Evolutionary conservation across 176 grass and related monocot genomes (phyloP).

Genomic region (Neostapfia colusana): DNA sequence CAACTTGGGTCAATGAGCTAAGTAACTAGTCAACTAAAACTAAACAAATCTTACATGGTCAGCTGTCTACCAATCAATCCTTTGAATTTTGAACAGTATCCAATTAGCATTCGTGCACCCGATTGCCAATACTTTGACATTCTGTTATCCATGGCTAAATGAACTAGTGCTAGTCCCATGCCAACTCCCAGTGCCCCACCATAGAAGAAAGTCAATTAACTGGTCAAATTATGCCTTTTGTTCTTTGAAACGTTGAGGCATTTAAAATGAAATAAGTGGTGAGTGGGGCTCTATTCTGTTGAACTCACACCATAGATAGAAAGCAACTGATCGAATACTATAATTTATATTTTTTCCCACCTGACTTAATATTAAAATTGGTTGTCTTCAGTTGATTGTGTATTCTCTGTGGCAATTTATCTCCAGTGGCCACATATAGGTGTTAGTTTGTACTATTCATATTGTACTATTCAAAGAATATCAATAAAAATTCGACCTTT

Average conservation of each 20-base stretch:
- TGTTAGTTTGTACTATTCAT: not conserved
- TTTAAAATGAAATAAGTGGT: slow-evolving; percentile 22
- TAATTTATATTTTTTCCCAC: not conserved
- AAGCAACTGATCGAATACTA: not conserved
- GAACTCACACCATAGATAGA: slow-evolving; percentile 19
- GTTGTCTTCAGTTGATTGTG: not conserved
- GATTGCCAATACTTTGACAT: slow-evolving; percentile 10
- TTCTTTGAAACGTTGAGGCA: slow-evolving; percentile 5
- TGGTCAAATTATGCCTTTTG: slow-evolving; percentile 10
- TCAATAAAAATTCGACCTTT: not conserved
- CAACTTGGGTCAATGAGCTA: not conserved
- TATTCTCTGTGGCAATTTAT: not conserved
- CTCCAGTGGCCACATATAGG: not conserved
- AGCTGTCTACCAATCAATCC: slow-evolving; percentile 9
- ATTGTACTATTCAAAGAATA: not conserved
- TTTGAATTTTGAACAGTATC: not conserved
- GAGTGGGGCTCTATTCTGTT: slow-evolving; percentile 10
- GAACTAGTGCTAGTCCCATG: not conserved
- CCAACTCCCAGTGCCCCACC: not conserved
- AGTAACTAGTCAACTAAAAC: not conserved
- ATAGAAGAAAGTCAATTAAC: slow-evolving; percentile 25
- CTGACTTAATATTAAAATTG: not conserved
- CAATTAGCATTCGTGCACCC: not conserved
- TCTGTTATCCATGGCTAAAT: slow-evolving; percentile 5
- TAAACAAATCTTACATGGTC: slow-evolving; percentile 13